Evolutionary conservation across 169 alveolate genomes (phyloP), one percentile per base, ranked within the genome.

Genomic region (Sarcocystis neurona): DNA sequence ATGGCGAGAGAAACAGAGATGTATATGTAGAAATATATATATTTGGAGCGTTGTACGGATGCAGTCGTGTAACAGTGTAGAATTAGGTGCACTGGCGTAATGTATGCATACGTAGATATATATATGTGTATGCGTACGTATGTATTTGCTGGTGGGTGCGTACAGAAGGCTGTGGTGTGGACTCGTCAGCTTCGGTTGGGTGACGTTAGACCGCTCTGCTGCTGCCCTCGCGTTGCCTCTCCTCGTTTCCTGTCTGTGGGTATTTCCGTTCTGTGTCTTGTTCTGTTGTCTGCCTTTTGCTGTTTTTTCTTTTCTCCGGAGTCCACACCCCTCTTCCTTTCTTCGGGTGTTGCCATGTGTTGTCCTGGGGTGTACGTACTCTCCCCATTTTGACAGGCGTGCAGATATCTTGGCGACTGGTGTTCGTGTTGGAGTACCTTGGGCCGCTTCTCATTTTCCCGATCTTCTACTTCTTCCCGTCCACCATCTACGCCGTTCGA

Each of bases 361-460:
- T 41, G 46, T 8, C 75, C 20, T 48, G 44, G 18, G 39, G 43
- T 30, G 15, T 79, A 6, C 60, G 18, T 46, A 23, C 87, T 2
- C 86, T 18, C 47, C 32, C n/a, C 86, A 3, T 48, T 27, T 20
- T 15, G 10, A 23, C 89, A 88, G 92, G 92, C 3, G 92, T 87
- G 46, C 98, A 99, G 92, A 97, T 99, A 46, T 95, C 99, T 46
- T 99, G 99, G 99, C 96, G 98, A 89, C 89, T 97, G 89, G 99
- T 98, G 37, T 98, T 97, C 92, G 96, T 97, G 79, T 93, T 98
- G 79, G 99, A 98, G 94, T 99, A 99, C 92, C 92, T 97, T 48
- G 99, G 99, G 12, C 99, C 99, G 15, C 93, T 98, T 77, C 46
- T 97, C n/a, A 98, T 99, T 44, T 95, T 97, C 48, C 98, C 98